Evolutionary conservation across 768 basidiomycete species (phyloP).

Genomic region (Suillus americanus): DNA sequence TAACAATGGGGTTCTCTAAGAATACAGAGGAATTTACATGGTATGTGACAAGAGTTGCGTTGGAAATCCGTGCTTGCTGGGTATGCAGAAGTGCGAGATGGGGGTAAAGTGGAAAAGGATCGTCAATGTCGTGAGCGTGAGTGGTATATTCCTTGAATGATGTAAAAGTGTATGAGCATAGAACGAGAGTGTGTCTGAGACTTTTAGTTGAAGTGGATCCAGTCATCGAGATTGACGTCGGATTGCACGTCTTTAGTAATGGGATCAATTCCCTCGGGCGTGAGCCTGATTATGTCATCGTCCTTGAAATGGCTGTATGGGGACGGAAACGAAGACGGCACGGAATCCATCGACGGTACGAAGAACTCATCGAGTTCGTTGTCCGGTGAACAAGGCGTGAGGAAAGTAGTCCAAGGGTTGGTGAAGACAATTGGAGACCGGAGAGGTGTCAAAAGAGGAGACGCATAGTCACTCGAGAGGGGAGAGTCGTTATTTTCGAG

Average conservation of each 20-base stretch:
- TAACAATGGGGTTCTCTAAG: constrained; percentile 8
- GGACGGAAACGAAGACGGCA: background rate
- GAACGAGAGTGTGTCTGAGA: background rate
- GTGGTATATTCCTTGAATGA: constrained; percentile 4
- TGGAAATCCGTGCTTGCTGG: constrained; percentile 3
- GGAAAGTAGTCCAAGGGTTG: constrained; percentile 21
- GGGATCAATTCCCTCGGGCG: background rate
- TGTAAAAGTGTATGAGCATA: background rate
- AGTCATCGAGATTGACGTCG: constrained; percentile 1
- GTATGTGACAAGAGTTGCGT: constrained; percentile 3
- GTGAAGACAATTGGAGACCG: constrained; percentile 28
- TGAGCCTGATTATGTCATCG: background rate
- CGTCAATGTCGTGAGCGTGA: constrained; percentile 1
- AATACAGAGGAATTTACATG: constrained; percentile 21
- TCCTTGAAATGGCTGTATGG: background rate
- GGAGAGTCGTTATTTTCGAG: constrained; percentile 12
- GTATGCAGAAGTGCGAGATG: constrained; percentile 7
- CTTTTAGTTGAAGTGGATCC: constrained; percentile 6
- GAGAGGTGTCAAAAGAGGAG: constrained; percentile 13
- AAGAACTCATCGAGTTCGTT: constrained; percentile 28
- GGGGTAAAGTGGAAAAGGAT: background rate
- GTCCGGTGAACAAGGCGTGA: background rate
- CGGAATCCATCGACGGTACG: constrained; percentile 23
- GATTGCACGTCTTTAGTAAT: background rate
- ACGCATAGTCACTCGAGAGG: constrained; percentile 6